Evolutionary conservation across 768 basidiomycete species (phyloP).

Genomic region (Kwoniella pini): DNA sequence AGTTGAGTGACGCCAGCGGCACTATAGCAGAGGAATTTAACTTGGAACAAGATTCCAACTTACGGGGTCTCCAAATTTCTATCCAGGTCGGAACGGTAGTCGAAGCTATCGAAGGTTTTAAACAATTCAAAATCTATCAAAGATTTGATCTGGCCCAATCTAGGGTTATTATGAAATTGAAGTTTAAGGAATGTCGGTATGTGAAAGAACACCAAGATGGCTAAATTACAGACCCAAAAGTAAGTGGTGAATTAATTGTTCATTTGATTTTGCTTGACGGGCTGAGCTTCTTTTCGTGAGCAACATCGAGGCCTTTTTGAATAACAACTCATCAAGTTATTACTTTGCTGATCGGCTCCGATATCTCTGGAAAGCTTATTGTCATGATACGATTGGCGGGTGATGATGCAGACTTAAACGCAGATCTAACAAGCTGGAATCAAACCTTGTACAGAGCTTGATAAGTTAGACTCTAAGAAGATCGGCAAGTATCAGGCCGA

Average conservation of each 20-base stretch:
- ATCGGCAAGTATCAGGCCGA: too few species aligned
- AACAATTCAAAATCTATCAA: slow-evolving; percentile 8
- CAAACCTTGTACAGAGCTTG: background rate
- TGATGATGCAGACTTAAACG: too few species aligned
- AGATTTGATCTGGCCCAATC: slow-evolving; percentile 10
- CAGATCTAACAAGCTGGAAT: too few species aligned
- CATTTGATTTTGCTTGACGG: too few species aligned
- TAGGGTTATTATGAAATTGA: background rate
- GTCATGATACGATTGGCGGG: too few species aligned
- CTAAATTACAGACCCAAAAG: background rate
- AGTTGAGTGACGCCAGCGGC: slow-evolving; percentile 16
- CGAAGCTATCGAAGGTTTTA: background rate
- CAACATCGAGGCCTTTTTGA: too few species aligned
- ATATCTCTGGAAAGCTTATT: too few species aligned
- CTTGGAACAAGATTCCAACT: background rate
- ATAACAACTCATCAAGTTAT: too few species aligned
- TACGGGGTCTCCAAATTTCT: slow-evolving; percentile 7
- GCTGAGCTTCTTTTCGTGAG: too few species aligned
- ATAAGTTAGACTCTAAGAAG: too few species aligned
- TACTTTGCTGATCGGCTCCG: too few species aligned
- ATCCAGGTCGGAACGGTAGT: background rate
- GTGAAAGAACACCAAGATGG: background rate
- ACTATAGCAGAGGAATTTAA: background rate
- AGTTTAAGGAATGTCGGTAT: background rate
- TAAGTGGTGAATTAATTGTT: too few species aligned